Base-by-base conservation (phyloP, 2,329 filamentous ascomycete genomes). In the Colletotrichum spaethianum region DNA sequence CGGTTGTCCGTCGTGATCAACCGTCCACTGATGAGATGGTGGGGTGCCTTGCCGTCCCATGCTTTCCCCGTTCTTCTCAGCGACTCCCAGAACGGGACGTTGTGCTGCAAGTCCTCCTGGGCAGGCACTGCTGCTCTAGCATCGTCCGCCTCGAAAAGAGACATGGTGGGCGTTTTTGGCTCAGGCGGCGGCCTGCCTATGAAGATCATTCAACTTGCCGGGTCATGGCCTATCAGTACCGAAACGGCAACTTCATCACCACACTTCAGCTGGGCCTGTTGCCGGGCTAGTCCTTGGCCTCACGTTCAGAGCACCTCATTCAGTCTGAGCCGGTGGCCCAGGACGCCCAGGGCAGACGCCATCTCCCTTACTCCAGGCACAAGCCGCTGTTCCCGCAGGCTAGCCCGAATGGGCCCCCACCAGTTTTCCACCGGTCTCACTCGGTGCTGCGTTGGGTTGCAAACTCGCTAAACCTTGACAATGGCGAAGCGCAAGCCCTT, bases 331-430 rank as follows among this genome's bases (percentile, higher is more conserved):
- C 18, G 23, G 23, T 50, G 33, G 38, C 42, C n/a, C 23, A 44
- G 40, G 50, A 44, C 18, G 55, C 63, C 48, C 67, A 70, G 52
- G 42, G 53, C 26, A 70, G 48, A 50, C 48, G 52, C 46, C n/a
- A 26, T 57, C 50, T 33, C 52, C 42, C 33, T 62, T 67, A 52
- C 31, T 60, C 38, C 52, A 60, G 69, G 65, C 46, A 69, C 52
- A 53, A 69, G 60, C 38, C 65, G 65, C 65, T 69, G 53, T 63
- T 72, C 59, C 65, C 59, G 59, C 70, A 60, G 23, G 44, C 69
- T 55, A 72, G 65, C 59, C 40, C 56, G 46, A 61, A 42, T 48
- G 38, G 8, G n/a, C 65, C 65, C 48, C 46, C 57, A n/a, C 42
- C 59, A 26, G 26, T 38, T 40, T 60, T 69, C 36, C 57, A 44